A percentile compares a stretch with the other conserved stretches of the same genome.
Evolutionary conservation across 257 asterid species (phyloP).

Genomic region (Galeopsis tetrahit): DNA sequence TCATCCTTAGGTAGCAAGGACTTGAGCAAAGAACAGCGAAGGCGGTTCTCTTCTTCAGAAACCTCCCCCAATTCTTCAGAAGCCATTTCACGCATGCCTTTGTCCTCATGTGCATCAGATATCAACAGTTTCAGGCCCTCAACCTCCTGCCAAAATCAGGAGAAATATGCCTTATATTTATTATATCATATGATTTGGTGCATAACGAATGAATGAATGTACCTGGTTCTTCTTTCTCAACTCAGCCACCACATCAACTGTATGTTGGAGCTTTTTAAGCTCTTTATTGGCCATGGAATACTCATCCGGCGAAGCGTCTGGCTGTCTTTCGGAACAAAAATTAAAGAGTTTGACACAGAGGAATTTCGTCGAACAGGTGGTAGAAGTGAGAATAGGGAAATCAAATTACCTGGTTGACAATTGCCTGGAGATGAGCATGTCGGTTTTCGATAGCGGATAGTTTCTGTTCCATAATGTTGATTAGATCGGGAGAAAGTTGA

Average conservation of each 20-base stretch:
- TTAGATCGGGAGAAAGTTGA: constrained; percentile 69
- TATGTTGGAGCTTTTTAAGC: constrained; percentile 73
- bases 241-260: constrained; percentile 58
- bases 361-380: constrained; percentile 34
- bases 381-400: constrained; percentile 5
- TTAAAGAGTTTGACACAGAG: constrained; percentile 23
- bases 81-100: constrained; percentile 89
- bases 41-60: constrained; percentile 66
- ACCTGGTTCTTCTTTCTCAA: constrained; percentile 82
- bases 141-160: constrained; percentile 63
- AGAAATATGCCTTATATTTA: neutral
- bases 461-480: constrained; percentile 82
- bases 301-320: constrained; percentile 73
- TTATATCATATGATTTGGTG: neutral
- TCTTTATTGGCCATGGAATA: constrained; percentile 83
- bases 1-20: constrained; percentile 91
- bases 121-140: constrained; percentile 63
- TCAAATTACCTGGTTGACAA: constrained; percentile 59
- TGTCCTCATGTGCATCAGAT: constrained; percentile 76
- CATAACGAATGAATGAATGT: constrained; percentile 12
- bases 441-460: constrained; percentile 68
- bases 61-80: constrained; percentile 77
- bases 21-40: constrained; percentile 70
- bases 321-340: constrained; percentile 59
- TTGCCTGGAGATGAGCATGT: constrained; percentile 56